Conservation (phyloP, 2,329 filamentous ascomycete genomes). For the Xylariales sp. region DNA sequence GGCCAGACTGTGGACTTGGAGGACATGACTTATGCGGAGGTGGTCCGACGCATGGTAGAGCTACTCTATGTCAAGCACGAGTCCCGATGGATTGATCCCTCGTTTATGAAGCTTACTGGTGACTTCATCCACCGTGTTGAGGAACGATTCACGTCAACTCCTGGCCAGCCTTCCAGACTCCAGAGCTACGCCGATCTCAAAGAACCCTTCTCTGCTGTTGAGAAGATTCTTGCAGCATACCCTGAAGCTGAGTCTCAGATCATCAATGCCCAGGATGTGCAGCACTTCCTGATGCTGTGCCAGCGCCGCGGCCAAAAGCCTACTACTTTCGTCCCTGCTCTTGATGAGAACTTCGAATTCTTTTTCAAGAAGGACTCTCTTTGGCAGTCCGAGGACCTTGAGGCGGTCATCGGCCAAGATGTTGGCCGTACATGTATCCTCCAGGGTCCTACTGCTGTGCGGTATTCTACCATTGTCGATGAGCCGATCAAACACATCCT, state of each 20-base stretch:
- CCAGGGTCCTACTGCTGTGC: conserved; percentile 88
- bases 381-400: conserved; percentile 97
- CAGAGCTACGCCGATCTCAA: conserved; percentile 88
- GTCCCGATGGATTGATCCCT: conserved; percentile 84
- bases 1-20: conserved; percentile 83
- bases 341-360: conserved; percentile 97
- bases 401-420: conserved; percentile 92
- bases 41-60: conserved; percentile 81
- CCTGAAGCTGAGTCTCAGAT: conserved; percentile 85
- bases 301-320: conserved; percentile 92
- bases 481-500: conserved; percentile 95
- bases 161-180: conserved; percentile 73
- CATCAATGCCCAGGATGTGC: conserved; percentile 97
- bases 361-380: conserved; percentile 99
- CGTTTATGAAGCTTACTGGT: conserved; percentile 76
- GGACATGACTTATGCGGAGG: conserved; percentile 92
- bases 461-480: conserved; percentile 83
- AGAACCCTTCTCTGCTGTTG: conserved; percentile 72
- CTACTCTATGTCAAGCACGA: conserved; percentile 91
- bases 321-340: conserved; percentile 88
- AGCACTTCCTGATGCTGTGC: conserved; percentile 93
- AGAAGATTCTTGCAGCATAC: conserved; percentile 76
- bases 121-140: conserved; percentile 97
- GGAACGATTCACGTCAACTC: conserved; percentile 79
- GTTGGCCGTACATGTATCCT: conserved; percentile 94